Base-by-base conservation (phyloP, 2,329 filamentous ascomycete genomes). In the Pseudogymnoascus sp. region DNA sequence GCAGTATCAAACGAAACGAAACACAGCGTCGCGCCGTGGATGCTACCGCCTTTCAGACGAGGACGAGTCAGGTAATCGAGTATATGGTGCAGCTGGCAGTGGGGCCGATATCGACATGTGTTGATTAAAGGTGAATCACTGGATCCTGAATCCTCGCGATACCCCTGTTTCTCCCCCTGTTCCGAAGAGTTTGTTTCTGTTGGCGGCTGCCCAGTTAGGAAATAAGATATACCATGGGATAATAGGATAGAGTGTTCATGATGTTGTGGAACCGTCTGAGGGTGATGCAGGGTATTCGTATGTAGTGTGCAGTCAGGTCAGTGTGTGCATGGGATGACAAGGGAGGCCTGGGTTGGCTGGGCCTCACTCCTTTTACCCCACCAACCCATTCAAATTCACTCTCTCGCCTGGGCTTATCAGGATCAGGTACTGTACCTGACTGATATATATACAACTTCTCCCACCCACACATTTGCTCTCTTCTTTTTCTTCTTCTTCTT, bases 111-210 rank as follows among this genome's bases (percentile, higher is more conserved):
- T 57, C 4, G 16, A 57, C 51, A 57, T 34, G 51, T 57, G 28
- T 34, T 34, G 51, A 57, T 57, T 57, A 57, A 34, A 57, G 51
- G 51, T 57, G 28, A 57, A 57, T 57, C 51, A 57, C 51, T 57
- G 51, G 51, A 34, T 34, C 28, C 28, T 21, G 10, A 57, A 57
- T 34, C 16, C 28, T 57, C 51, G 6, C 14, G 51, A 57, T 57
- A 57, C 51, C 51, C 51, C 51, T 57, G 51, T 34, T 57, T 57
- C n/a, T 34, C 10, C 14, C 43, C 25, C 51, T 34, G 51, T 34
- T 57, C 28, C 25, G 25, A 57, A 19, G 51, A 21, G 28, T 57
- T 48, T 57, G 51, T 57, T 34, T 57, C 28, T 13, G n/a, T 34
- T 4, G 25, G 51, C 51, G 28, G 16, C 28, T 57, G 10, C 51